Evolutionary conservation across 176 grass and related monocot genomes (phyloP).

Genomic region (Carex pumila): DNA sequence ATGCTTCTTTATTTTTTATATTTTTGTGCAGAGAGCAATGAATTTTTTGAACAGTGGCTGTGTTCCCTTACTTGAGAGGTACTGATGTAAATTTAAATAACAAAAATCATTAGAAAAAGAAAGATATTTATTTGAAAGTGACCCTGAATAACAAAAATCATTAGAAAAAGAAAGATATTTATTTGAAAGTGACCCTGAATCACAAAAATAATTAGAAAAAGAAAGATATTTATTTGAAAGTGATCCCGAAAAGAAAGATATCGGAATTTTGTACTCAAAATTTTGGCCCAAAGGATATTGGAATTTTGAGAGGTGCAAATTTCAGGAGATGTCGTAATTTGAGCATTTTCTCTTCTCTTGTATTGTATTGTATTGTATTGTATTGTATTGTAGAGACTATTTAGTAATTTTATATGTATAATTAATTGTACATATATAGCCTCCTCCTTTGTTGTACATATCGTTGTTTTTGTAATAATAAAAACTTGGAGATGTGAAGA

Average conservation of each 20-base stretch:
- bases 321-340: background rate
- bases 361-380: no score
- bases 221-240: background rate
- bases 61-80: conserved; percentile 13
- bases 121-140: no score
- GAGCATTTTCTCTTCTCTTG: background rate
- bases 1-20: no score
- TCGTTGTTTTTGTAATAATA: conserved; percentile 4
- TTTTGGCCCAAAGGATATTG: background rate
- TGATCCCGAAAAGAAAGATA: background rate
- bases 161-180: background rate
- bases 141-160: background rate
- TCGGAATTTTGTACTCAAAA: background rate
- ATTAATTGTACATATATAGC: background rate
- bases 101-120: no score
- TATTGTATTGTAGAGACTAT: background rate
- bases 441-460: background rate
- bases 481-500: background rate
- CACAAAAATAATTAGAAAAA: background rate
- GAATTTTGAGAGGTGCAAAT: conserved; percentile 13
- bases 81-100: background rate
- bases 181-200: background rate
- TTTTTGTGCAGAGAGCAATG: conserved; percentile 3
- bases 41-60: conserved; percentile 18
- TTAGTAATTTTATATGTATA: background rate